A percentile compares a stretch with the other conserved stretches of the same genome.
Evolutionary conservation across 2,329 filamentous ascomycete species (phyloP).

Genomic region (Trichothecium sympodiale): DNA sequence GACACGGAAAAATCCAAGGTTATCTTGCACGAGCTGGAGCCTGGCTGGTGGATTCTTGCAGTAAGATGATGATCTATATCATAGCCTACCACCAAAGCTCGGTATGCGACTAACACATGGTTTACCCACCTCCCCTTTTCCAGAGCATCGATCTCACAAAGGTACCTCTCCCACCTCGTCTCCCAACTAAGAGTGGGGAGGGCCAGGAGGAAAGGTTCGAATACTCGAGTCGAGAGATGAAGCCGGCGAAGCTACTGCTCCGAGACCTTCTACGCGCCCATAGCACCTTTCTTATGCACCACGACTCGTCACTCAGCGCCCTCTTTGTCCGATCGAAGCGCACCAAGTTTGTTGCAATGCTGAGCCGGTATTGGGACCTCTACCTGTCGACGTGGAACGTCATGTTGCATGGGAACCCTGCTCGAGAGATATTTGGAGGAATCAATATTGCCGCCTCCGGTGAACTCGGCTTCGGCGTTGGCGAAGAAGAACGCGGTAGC

Average conservation of each 20-base stretch:
- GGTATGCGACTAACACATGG: neutral
- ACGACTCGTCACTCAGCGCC: conserved; percentile 61
- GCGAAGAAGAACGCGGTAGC: conserved; percentile 89
- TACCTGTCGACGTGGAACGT: conserved; percentile 73
- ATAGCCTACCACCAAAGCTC: neutral
- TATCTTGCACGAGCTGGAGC: conserved; percentile 76
- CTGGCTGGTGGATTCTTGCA: conserved; percentile 90
- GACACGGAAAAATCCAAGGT: conserved; percentile 86
- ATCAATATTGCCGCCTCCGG: conserved; percentile 84
- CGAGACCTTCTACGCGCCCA: conserved; percentile 78
- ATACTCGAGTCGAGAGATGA: conserved; percentile 85
- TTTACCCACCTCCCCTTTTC: neutral
- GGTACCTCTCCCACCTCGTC: conserved; percentile 47
- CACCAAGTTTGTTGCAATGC: conserved; percentile 56
- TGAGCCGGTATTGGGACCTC: conserved; percentile 73
- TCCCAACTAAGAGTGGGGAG: conserved; percentile 29
- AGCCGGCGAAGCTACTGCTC: conserved; percentile 65
- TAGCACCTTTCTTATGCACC: conserved; percentile 75
- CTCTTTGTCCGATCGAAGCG: conserved; percentile 56
- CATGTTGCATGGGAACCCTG: conserved; percentile 80
- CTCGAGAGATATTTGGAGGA: conserved; percentile 65
- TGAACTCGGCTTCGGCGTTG: conserved; percentile 86
- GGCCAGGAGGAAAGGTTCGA: conserved; percentile 43
- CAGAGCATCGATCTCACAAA: conserved; percentile 64
- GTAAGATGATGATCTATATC: conserved; percentile 35